Percentiles rank a stretch among this genome's conserved stretches.
phyloP scores from a whole-genome alignment of 805 yeast species.

The Geotrichum ghanense region DNA sequence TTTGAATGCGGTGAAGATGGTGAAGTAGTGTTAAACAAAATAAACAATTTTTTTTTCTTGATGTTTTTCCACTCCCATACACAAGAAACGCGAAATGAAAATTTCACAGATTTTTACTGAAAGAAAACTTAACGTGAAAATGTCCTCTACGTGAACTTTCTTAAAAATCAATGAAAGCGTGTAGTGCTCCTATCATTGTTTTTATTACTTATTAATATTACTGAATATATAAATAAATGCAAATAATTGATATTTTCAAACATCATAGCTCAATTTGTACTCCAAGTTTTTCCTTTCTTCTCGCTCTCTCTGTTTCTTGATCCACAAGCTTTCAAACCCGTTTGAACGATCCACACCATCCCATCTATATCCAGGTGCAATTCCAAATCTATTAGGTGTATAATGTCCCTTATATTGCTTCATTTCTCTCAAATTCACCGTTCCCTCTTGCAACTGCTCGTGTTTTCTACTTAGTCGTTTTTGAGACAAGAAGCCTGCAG shows the following conservation, averaged over 20 bases:
- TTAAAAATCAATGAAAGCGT: no score
- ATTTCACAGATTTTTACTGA: no score
- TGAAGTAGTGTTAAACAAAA: no score
- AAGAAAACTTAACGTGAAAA: no score
- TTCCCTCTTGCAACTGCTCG: conserved; percentile 1
- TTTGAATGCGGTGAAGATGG: background rate
- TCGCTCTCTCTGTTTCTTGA: conserved; percentile 24
- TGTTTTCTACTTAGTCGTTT: conserved; percentile 11
- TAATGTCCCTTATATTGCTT: conserved; percentile 42
- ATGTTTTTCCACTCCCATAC: no score
- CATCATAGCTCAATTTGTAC: conserved; percentile 11
- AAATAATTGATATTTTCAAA: conserved; percentile 4
- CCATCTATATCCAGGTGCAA: conserved; percentile 78
- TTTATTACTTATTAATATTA: no score
- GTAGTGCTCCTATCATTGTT: no score
- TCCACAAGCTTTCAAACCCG: conserved; percentile 66
- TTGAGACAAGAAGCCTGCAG: conserved; percentile 33
- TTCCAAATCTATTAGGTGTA: conserved; percentile 63
- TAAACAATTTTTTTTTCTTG: no score
- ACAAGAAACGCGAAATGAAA: no score
- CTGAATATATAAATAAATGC: background rate
- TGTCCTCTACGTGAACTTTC: no score
- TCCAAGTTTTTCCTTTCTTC: conserved; percentile 12
- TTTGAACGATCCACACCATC: conserved; percentile 85
- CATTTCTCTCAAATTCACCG: conserved; percentile 32